Evolutionary conservation across 2,329 filamentous ascomycete genomes (phyloP).

Genomic region (Diaporthe citri): DNA sequence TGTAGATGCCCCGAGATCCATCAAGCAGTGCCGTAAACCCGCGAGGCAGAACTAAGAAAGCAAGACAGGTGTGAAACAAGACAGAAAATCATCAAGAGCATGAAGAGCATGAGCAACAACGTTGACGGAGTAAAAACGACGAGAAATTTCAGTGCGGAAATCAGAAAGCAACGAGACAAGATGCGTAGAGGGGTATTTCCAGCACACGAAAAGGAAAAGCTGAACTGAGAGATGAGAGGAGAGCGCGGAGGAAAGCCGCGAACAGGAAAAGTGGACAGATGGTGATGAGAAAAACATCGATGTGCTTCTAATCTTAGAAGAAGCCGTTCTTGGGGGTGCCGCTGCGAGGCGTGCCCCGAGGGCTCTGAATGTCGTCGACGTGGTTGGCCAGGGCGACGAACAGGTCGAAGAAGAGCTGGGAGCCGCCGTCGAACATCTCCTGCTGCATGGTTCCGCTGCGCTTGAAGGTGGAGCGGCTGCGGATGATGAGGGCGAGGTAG

Average conservation of each 20-base stretch:
- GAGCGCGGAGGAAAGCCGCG: neutral
- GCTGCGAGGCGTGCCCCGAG: conserved; percentile 62
- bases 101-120: neutral
- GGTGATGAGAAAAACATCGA: neutral
- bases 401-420: conserved; percentile 88
- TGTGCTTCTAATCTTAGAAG: neutral
- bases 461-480: conserved; percentile 89
- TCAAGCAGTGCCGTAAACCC: conserved; percentile 35
- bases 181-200: conserved; percentile 32
- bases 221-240: conserved; percentile 22
- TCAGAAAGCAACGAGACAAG: neutral
- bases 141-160: neutral
- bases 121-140: neutral
- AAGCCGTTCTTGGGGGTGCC: conserved; percentile 42
- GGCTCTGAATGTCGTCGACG: conserved; percentile 76
- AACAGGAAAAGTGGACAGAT: neutral
- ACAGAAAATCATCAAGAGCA: conserved; percentile 5
- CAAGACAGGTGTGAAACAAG: conserved; percentile 8
- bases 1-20: conserved; percentile 36
- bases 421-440: conserved; percentile 90
- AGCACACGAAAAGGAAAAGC: neutral
- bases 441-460: conserved; percentile 94
- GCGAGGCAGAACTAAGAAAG: conserved; percentile 29
- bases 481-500: conserved; percentile 92
- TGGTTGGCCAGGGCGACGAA: conserved; percentile 95